These are phyloP conservation scores for Lophiotrema nucula DNA, from an alignment of 495 filamentous ascomycete genomes.

Conservation along the genomic window DNA sequence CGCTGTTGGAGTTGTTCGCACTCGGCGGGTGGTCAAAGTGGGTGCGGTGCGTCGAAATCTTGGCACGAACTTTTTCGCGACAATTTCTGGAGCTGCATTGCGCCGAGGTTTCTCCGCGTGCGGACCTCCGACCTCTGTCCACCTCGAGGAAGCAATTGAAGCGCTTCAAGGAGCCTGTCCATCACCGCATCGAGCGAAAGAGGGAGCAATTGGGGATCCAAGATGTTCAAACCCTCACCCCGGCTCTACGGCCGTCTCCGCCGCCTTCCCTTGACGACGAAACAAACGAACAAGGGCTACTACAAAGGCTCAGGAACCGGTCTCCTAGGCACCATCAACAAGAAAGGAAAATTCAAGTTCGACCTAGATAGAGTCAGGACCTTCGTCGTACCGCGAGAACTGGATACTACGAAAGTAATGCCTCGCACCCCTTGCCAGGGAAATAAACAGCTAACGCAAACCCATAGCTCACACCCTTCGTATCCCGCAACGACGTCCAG, in stretches of 20 bases:
- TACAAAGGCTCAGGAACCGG: slow-evolving; percentile 95
- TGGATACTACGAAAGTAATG: neutral
- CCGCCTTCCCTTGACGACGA: slow-evolving; percentile 78
- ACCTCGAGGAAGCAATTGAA: neutral
- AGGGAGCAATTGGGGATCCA: too few relatives aligned
- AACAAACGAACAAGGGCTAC: slow-evolving; percentile 86
- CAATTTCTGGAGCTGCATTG: too few relatives aligned
- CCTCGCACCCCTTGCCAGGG: neutral
- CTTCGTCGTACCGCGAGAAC: slow-evolving; percentile 68
- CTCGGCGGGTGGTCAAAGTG: neutral
- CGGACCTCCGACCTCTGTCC: neutral
- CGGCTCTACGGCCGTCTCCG: slow-evolving; percentile 65
- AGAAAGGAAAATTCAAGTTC: slow-evolving; percentile 70
- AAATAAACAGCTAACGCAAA: too few relatives aligned
- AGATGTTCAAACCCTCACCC: slow-evolving; percentile 68
- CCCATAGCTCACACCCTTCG: slow-evolving; percentile 79
- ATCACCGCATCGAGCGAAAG: too few relatives aligned
- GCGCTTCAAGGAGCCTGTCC: too few relatives aligned
- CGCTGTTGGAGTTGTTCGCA: neutral
- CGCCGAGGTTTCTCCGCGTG: neutral
- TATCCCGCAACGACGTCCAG: slow-evolving; percentile 52
- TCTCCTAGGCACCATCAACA: slow-evolving; percentile 80
- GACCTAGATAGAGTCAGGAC: slow-evolving; percentile 57
- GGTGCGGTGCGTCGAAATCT: slow-evolving; percentile 21
- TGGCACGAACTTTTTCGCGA: slow-evolving; percentile 15